These are phyloP conservation scores for Ophiostoma triangulosporum DNA, from an alignment of 2,329 filamentous ascomycete species.

Conservation along the genomic window DNA sequence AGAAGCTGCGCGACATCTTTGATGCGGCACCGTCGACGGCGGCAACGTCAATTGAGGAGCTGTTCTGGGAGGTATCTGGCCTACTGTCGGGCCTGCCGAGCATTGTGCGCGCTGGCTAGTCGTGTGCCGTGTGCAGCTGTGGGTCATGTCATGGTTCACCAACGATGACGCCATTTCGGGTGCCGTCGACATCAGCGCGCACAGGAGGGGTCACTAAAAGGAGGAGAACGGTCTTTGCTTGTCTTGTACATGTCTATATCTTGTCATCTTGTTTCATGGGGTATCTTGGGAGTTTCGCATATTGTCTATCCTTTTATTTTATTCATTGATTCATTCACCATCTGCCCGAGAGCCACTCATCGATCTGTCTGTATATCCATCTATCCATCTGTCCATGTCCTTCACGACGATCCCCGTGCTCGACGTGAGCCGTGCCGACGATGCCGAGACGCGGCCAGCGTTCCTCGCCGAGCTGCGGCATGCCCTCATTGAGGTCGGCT, in stretches of 20 bases:
- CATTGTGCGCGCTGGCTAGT: slow-evolving; percentile 3
- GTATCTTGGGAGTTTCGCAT: background rate
- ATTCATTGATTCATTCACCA: background rate
- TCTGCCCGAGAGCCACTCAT: too few species aligned
- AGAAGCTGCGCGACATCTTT: slow-evolving; percentile 57
- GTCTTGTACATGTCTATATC: background rate
- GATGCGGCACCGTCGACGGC: slow-evolving; percentile 56
- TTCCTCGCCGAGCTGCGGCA: slow-evolving; percentile 61
- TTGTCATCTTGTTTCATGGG: background rate
- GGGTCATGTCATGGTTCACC: too few species aligned
- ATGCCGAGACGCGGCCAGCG: slow-evolving; percentile 51
- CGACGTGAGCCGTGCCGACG: slow-evolving; percentile 53
- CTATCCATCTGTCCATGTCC: slow-evolving; percentile 33
- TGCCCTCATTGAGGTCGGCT: slow-evolving; percentile 75
- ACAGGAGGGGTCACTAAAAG: background rate
- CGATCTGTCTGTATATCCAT: background rate
- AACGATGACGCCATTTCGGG: slow-evolving; percentile 1
- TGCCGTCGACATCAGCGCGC: background rate
- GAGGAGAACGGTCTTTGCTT: background rate
- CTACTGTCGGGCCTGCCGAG: slow-evolving; percentile 34
- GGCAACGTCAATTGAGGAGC: slow-evolving; percentile 57
- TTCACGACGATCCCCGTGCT: slow-evolving; percentile 69
- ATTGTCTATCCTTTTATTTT: background rate
- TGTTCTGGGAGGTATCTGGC: slow-evolving; percentile 59
- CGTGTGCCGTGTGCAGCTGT: background rate